Evolutionary conservation across 345 rosid genomes (phyloP), one percentile per base, ranked within the genome.

Genomic region (Garcia nutans): DNA sequence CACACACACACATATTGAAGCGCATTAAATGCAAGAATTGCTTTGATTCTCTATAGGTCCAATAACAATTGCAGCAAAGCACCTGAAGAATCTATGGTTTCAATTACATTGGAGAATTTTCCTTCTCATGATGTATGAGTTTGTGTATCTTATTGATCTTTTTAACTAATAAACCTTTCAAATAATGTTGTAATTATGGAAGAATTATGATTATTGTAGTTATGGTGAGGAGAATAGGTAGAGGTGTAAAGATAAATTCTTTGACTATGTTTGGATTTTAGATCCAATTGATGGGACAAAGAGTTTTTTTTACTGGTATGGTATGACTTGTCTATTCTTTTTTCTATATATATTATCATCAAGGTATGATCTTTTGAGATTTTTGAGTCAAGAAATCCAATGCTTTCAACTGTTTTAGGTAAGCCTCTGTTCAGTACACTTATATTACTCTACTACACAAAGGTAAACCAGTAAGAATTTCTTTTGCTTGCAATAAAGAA

Each of bases 271-370:
- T 83, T 96, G 98, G 99, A 93, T 93, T 83, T 85, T 93, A 77
- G 98, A 93, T 83, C 98, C 99, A 22, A 96, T 92, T 17, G 99
- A 96, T 24, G 99, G 98, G 74, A 93, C 99, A 20, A 96, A 91
- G 89, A 93, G 97, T 28, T 70, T 96, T 96, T 83, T 92, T 93
- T 58, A 96, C 98, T 45, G 98, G 98, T 89, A 79, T 33, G 37
- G 2, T 33, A 33, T 33, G 37, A 3, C 4, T 33, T 56, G 73
- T 61, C 68, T 41, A 77, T 72, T 31, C 11, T 0, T 10, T 81
- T 2, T 31, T n/a, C n/a, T n/a, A n/a, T 72, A 61, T 65, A 33
- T 47, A 20, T 75, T 64, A 17, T 24, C 55, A 41, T 19, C 59
- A 50, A 3, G 20, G 49, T 74, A 75, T 33, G n/a, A 17, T 73